Percentiles rank a stretch among this genome's conserved stretches.
phyloP scores from a whole-genome alignment of 768 basidiomycete species.

The Psilocybe cyanescens region DNA sequence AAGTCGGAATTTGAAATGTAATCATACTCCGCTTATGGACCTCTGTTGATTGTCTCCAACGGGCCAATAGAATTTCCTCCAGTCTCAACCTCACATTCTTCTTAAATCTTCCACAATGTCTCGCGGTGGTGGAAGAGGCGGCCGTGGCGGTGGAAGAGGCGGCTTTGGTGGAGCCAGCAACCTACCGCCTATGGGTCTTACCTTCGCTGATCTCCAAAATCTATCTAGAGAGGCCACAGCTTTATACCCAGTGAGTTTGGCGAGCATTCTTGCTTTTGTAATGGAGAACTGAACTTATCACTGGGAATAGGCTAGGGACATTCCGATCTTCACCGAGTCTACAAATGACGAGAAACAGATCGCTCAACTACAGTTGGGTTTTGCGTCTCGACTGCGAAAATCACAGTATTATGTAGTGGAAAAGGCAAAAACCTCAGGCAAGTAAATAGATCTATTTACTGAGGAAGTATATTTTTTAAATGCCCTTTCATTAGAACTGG shows the following conservation, averaged over 20 bases:
- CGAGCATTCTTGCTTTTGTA: constrained; percentile 19
- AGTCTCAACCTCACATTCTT: constrained; percentile 7
- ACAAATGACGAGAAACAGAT: constrained; percentile 68
- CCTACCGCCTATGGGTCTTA: constrained; percentile 78
- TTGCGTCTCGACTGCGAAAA: constrained; percentile 63
- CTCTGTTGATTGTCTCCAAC: constrained; percentile 19
- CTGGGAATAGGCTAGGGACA: constrained; percentile 56
- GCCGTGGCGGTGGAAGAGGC: constrained; percentile 50
- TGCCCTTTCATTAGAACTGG: constrained; percentile 55
- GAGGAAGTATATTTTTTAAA: background rate
- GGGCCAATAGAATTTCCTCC: constrained; percentile 6
- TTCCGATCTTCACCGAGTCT: constrained; percentile 73
- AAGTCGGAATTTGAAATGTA: constrained; percentile 44
- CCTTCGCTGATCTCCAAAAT: constrained; percentile 78
- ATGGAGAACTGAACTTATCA: constrained; percentile 25
- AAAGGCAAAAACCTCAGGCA: constrained; percentile 63
- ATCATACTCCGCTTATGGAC: constrained; percentile 24
- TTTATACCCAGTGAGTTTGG: constrained; percentile 75
- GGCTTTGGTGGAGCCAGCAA: constrained; percentile 55
- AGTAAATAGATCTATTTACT: constrained; percentile 10
- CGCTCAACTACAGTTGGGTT: constrained; percentile 68
- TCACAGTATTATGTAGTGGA: constrained; percentile 82
- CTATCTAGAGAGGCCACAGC: constrained; percentile 77
- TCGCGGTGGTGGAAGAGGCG: constrained; percentile 41
- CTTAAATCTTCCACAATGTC: constrained; percentile 33